A percentile compares a stretch with the other conserved stretches of the same genome.
These are phyloP conservation scores for Triticum turgidum DNA, from an alignment of 176 grass and related monocot genomes.

Conservation along the genomic window DNA sequence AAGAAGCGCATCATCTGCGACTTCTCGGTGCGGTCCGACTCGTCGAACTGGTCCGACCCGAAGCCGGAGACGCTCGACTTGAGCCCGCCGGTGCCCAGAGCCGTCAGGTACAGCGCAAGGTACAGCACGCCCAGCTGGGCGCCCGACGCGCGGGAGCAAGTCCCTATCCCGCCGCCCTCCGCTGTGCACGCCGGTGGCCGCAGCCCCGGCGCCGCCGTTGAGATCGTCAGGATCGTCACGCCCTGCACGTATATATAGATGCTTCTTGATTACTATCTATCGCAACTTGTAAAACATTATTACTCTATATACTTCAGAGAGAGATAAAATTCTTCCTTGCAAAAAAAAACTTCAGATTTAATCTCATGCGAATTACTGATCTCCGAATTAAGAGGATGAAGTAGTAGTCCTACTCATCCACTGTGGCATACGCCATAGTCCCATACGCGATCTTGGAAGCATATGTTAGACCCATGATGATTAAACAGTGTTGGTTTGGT, in stretches of 20 bases:
- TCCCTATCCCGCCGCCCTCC: neutral
- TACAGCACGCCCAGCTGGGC: constrained; percentile 65
- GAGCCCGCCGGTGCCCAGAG: constrained; percentile 81
- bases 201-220: constrained; percentile 58
- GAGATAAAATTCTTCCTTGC: too few species aligned
- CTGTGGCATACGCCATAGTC: neutral
- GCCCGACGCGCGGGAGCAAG: constrained; percentile 44
- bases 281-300: neutral
- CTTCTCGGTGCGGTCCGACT: constrained; percentile 46
- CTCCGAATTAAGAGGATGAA: neutral
- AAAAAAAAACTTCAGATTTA: neutral
- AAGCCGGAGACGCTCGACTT: constrained; percentile 95
- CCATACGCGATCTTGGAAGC: constrained; percentile 22
- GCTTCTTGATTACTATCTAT: neutral
- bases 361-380: neutral
- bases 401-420: too few species aligned
- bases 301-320: too few species aligned
- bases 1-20: constrained; percentile 84
- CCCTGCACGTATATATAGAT: constrained; percentile 36
- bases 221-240: constrained; percentile 75
- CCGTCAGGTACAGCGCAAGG: constrained; percentile 75
- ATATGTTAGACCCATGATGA: neutral
- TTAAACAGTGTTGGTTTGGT: constrained; percentile 12
- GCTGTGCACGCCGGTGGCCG: constrained; percentile 46
- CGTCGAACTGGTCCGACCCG: constrained; percentile 96